phyloP scores from a whole-genome alignment of 2,329 filamentous ascomycete species.

The Penicillium sp. region DNA sequence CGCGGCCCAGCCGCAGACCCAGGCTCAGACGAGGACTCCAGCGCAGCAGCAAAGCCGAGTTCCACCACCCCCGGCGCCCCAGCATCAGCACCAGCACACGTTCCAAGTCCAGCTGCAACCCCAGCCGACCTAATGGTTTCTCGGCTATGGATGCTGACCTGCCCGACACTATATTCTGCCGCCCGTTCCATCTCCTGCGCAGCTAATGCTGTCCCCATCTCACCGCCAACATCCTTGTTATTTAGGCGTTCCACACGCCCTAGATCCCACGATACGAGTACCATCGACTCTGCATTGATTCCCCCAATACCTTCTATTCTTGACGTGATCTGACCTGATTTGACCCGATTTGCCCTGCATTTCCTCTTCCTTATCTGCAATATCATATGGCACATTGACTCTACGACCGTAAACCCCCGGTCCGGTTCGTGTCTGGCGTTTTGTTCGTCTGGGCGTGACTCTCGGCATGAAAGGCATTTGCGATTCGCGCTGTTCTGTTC shows the following conservation, averaged over 20 bases:
- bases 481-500: not conserved
- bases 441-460: not conserved
- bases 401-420: not conserved
- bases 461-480: slow-evolving; percentile 9
- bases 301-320: slow-evolving; percentile 1
- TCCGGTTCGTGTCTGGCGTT: no score
- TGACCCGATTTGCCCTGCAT: slow-evolving; percentile 1
- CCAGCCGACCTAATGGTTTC: slow-evolving; percentile 23
- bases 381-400: slow-evolving; percentile 3
- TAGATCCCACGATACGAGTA: not conserved
- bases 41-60: slow-evolving; percentile 16
- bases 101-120: slow-evolving; percentile 26
- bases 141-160: not conserved
- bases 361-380: not conserved
- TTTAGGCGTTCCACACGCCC: slow-evolving; percentile 1
- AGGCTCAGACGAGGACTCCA: slow-evolving; percentile 14
- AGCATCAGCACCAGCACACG: slow-evolving; percentile 27
- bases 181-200: no score
- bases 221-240: slow-evolving; percentile 2
- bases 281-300: slow-evolving; percentile 8
- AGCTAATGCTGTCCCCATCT: no score
- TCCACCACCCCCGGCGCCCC: slow-evolving; percentile 24
- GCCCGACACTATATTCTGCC: no score
- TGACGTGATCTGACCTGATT: no score
- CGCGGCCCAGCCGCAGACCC: slow-evolving; percentile 10